Evolutionary conservation across 257 asterid species (phyloP).

Genomic region (Petunia axillaris): DNA sequence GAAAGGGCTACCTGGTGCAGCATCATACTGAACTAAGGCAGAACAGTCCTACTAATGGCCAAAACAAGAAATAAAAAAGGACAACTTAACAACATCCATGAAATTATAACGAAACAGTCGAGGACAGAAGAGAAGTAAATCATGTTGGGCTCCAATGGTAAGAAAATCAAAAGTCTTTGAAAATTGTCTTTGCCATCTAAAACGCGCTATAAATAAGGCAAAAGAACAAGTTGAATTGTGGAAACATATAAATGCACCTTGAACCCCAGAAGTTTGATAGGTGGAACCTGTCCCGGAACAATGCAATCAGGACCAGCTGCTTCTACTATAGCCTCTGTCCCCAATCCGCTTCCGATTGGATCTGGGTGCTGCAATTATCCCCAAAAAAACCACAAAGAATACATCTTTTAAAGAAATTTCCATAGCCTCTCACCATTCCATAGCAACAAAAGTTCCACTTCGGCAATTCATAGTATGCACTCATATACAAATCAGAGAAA

Average conservation of each 20-base stretch:
- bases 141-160: not conserved
- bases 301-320: conserved; percentile 95
- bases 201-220: not conserved
- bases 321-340: conserved; percentile 78
- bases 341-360: conserved; percentile 74
- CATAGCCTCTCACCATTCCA: not conserved
- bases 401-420: not conserved
- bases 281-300: conserved; percentile 79
- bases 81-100: no score
- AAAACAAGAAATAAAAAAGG: no score
- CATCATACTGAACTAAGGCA: no score
- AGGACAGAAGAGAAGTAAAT: not conserved
- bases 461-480: not conserved
- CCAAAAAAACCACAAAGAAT: not conserved
- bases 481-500: not conserved
- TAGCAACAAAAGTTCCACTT: not conserved
- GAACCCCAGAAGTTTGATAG: conserved; percentile 79
- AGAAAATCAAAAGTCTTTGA: not conserved
- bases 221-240: not conserved
- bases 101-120: no score
- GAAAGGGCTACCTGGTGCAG: no score
- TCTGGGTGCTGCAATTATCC: conserved; percentile 38
- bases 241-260: conserved; percentile 50
- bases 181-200: not conserved
- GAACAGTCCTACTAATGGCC: no score